Base-by-base conservation (phyloP, 345 rosid species). In the Triadica sebifera region DNA sequence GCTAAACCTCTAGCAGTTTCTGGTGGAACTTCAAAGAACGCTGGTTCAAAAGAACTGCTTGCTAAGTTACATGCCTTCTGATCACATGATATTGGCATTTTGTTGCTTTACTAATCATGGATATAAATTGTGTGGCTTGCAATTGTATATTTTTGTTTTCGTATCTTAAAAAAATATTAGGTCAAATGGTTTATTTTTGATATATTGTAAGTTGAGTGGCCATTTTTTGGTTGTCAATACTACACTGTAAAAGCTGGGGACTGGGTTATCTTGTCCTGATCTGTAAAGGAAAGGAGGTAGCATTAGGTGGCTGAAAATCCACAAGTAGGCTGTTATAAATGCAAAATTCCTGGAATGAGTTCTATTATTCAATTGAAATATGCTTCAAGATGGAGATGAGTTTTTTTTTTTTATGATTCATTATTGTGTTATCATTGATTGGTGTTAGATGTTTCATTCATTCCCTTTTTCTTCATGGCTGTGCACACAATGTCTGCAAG, bases 11-110 rank as follows among this genome's bases (percentile, higher is more conserved):
- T 78, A 43, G 70, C 81, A 52, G 22, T 78, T n/a, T 62, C 70
- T 49, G 55, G 51, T 20, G 77, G 74, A 69, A 73, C 77, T 20
- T 77, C 74, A 16, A 46, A n/a, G 70, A 68, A 52, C 68, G 70
- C 39, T 80, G 89, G 85, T 75, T 79, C 89, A 22, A 92, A 84
- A 80, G 93, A 86, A 80, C 81, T 85, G 56, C 79, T 85, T 80
- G 79, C 88, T 75, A 89, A 94, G 98, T 94, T 78, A 76, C 22
- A 20, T 74, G 51, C 65, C 25, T 81, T 67, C 49, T 71, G 39
- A 63, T 58, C 62, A 34, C 53, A 57, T 79, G 49, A 69, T 73
- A 43, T 70, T 53, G 59, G 8, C 75, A 51, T 62, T 69, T 77
- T 25, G 15, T 46, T 34, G 39, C 43, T 38, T 58, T 51, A n/a